Conservation (phyloP, 2,329 filamentous ascomycete species). For the Colletotrichum sojae region DNA sequence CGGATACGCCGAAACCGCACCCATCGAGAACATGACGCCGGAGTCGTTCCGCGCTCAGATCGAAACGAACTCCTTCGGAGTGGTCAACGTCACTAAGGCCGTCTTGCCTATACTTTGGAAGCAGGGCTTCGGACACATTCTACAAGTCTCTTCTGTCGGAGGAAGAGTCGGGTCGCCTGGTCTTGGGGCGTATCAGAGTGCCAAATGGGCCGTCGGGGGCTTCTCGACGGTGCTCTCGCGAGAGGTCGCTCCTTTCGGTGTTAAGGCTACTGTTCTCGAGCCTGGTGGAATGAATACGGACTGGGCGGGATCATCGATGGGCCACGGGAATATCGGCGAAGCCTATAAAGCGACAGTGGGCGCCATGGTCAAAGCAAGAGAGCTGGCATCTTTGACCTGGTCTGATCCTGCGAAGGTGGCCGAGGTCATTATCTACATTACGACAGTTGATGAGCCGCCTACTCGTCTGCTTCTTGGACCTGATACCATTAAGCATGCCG, state of each 20-base stretch:
- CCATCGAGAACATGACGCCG: slow-evolving; percentile 67
- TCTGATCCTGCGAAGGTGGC: background rate
- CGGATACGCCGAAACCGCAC: slow-evolving; percentile 67
- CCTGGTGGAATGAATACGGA: slow-evolving; percentile 59
- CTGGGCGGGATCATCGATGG: slow-evolving; percentile 52
- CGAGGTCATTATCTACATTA: background rate
- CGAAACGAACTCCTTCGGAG: slow-evolving; percentile 72
- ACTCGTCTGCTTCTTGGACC: background rate
- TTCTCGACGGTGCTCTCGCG: slow-evolving; percentile 53
- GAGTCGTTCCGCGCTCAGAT: slow-evolving; percentile 66
- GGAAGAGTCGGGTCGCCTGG: slow-evolving; percentile 50
- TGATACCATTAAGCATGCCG: background rate
- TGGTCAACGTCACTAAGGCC: slow-evolving; percentile 59
- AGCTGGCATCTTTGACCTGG: background rate
- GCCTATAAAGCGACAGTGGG: slow-evolving; percentile 55
- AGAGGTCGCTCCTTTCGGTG: slow-evolving; percentile 53
- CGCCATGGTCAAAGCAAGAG: slow-evolving; percentile 1
- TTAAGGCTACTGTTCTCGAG: slow-evolving; percentile 56
- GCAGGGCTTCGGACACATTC: slow-evolving; percentile 51
- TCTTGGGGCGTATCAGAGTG: slow-evolving; percentile 53
- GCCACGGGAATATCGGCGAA: slow-evolving; percentile 47
- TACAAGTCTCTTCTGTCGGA: slow-evolving; percentile 56
- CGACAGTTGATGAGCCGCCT: background rate
- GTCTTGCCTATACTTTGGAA: slow-evolving; percentile 51
- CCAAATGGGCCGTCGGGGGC: slow-evolving; percentile 57